Evolutionary conservation across 2,329 filamentous ascomycete species (phyloP).

Genomic region (Cladosporium sp.): DNA sequence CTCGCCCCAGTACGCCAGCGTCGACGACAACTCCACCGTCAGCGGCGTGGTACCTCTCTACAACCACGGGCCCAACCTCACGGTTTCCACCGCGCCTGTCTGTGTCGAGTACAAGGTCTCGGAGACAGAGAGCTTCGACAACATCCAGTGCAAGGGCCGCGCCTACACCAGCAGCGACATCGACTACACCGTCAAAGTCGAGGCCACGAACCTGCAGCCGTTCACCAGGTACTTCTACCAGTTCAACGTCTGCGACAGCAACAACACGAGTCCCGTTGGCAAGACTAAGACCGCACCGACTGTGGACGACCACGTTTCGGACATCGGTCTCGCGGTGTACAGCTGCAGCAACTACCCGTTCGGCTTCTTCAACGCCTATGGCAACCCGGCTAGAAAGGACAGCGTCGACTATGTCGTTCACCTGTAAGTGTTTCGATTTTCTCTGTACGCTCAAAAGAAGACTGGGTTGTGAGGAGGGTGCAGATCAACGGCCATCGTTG

Average conservation of each 20-base stretch:
- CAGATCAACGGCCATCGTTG: too few species aligned
- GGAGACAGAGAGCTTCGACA: constrained; percentile 40
- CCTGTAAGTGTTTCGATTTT: constrained; percentile 11
- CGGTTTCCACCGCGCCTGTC: constrained; percentile 53
- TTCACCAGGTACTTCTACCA: constrained; percentile 66
- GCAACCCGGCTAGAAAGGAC: constrained; percentile 37
- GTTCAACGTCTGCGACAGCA: constrained; percentile 60
- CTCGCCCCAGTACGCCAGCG: constrained; percentile 36
- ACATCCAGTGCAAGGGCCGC: constrained; percentile 50
- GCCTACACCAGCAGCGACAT: constrained; percentile 67
- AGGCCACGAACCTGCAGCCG: constrained; percentile 55
- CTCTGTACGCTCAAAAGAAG: too few species aligned
- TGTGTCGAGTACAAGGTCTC: constrained; percentile 62
- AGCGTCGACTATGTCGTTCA: constrained; percentile 43
- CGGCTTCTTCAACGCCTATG: constrained; percentile 33
- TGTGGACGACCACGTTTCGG: constrained; percentile 49
- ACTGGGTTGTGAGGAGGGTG: too few species aligned
- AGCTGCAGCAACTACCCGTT: constrained; percentile 61
- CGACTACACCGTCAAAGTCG: constrained; percentile 70
- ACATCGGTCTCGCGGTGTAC: constrained; percentile 61
- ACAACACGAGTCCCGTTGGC: constrained; percentile 56
- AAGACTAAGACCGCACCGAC: constrained; percentile 64
- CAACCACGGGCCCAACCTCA: constrained; percentile 48
- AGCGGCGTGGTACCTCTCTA: constrained; percentile 50
- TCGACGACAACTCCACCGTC: constrained; percentile 44